Conservation (phyloP, 805 yeast genomes). For the Limtongozyma cylindracea region DNA sequence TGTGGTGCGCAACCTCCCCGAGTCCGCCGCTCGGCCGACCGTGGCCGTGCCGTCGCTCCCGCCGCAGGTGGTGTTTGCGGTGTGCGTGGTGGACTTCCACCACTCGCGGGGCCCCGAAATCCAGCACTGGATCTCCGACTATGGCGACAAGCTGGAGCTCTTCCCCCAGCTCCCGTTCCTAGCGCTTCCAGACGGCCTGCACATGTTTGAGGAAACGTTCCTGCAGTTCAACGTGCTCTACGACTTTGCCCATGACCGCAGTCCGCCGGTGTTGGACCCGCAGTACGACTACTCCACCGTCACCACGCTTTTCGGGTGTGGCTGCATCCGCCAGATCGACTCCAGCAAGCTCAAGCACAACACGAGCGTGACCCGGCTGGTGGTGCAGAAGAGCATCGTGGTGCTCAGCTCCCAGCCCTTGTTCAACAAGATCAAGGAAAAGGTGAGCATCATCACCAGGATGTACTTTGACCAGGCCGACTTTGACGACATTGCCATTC, state of each 20-base stretch:
- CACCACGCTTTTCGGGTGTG: constrained; percentile 90
- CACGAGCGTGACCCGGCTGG: constrained; percentile 55
- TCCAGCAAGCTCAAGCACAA: constrained; percentile 31
- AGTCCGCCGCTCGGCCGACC: too few species aligned
- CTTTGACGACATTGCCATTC: constrained; percentile 42
- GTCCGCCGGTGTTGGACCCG: constrained; percentile 13
- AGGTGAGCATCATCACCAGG: constrained; percentile 68
- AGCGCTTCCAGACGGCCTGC: constrained; percentile 91
- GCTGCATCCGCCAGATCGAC: constrained; percentile 71
- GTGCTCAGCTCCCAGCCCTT: constrained; percentile 65
- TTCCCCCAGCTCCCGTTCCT: constrained; percentile 89
- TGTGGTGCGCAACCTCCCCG: too few species aligned
- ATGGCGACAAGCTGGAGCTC: constrained; percentile 9
- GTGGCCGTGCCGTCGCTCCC: too few species aligned
- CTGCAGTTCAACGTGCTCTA: constrained; percentile 69
- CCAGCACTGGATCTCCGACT: constrained; percentile 55
- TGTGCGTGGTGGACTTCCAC: constrained; percentile 81
- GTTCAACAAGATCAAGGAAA: constrained; percentile 72
- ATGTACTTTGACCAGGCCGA: constrained; percentile 66
- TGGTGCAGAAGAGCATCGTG: constrained; percentile 80
- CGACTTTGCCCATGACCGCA: constrained; percentile 21
- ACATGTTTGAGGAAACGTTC: constrained; percentile 79
- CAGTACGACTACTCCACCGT: too few species aligned
- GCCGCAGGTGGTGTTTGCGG: constrained; percentile 37
- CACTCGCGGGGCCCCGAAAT: constrained; percentile 86